phyloP scores from a whole-genome alignment of 1,284 basidiomycete species.

The Ganoderma meredithae region DNA sequence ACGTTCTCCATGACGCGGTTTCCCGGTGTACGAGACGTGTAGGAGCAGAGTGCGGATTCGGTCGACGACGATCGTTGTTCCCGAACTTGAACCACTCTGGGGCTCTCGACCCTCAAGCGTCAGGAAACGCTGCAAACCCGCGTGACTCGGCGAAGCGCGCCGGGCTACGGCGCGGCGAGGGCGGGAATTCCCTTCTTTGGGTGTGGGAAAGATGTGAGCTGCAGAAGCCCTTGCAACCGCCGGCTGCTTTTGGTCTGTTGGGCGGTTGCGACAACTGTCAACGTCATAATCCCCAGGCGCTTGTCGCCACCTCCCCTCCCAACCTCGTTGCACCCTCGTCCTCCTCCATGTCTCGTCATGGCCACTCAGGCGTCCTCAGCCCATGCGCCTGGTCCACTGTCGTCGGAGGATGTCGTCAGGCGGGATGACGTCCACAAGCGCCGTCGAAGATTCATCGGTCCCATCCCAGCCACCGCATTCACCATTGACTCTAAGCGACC shows the following conservation, averaged over 20 bases:
- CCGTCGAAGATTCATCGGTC: constrained; percentile 41
- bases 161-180: neutral
- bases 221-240: too few relatives aligned
- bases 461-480: constrained; percentile 35
- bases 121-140: neutral
- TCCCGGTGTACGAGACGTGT: neutral
- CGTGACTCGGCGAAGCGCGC: neutral
- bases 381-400: neutral
- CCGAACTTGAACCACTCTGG: too few relatives aligned
- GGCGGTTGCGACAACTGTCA: constrained; percentile 17
- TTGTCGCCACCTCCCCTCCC: neutral
- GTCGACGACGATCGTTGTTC: neutral
- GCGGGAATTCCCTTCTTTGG: constrained; percentile 17
- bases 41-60: neutral
- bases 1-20: neutral
- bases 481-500: constrained; percentile 16
- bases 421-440: constrained; percentile 36
- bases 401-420: constrained; percentile 17
- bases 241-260: too few relatives aligned
- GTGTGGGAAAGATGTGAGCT: neutral
- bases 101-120: too few relatives aligned
- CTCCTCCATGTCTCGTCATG: constrained; percentile 12
- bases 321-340: neutral
- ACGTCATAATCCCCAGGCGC: constrained; percentile 13
- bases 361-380: neutral